Evolutionary conservation across 495 filamentous ascomycete genomes (phyloP).

Genomic region (Cercophora samala): DNA sequence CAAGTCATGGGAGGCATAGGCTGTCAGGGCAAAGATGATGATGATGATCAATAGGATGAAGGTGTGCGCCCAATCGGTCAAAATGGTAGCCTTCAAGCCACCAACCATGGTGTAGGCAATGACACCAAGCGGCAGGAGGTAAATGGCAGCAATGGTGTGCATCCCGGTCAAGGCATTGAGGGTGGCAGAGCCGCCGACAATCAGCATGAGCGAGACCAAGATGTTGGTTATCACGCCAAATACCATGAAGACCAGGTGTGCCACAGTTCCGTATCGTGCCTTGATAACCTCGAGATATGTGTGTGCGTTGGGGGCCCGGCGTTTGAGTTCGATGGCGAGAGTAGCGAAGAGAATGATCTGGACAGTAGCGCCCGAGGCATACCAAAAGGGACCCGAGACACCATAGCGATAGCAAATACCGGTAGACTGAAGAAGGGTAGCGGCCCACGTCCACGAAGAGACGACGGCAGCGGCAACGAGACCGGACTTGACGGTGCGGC

Average conservation of each 20-base stretch:
- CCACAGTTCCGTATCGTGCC: constrained; percentile 55
- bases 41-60: constrained; percentile 85
- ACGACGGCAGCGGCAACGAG: constrained; percentile 95
- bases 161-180: constrained; percentile 83
- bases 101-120: constrained; percentile 66
- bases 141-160: constrained; percentile 83
- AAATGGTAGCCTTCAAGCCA: constrained; percentile 49
- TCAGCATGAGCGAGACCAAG: constrained; percentile 82
- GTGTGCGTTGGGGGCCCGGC: constrained; percentile 80
- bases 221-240: constrained; percentile 85
- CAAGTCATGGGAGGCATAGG: constrained; percentile 71
- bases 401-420: constrained; percentile 90
- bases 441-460: constrained; percentile 93
- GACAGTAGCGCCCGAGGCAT: constrained; percentile 63
- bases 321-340: constrained; percentile 88
- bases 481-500: constrained; percentile 89
- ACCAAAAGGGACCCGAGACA: constrained; percentile 92
- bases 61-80: constrained; percentile 67
- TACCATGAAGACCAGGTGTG: constrained; percentile 72
- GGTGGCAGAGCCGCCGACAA: constrained; percentile 87
- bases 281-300: constrained; percentile 76
- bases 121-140: constrained; percentile 82
- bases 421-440: constrained; percentile 77
- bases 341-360: constrained; percentile 90
- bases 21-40: constrained; percentile 83